Base-by-base conservation (phyloP, 2,329 filamentous ascomycete genomes). In the Colletotrichum sp. region DNA sequence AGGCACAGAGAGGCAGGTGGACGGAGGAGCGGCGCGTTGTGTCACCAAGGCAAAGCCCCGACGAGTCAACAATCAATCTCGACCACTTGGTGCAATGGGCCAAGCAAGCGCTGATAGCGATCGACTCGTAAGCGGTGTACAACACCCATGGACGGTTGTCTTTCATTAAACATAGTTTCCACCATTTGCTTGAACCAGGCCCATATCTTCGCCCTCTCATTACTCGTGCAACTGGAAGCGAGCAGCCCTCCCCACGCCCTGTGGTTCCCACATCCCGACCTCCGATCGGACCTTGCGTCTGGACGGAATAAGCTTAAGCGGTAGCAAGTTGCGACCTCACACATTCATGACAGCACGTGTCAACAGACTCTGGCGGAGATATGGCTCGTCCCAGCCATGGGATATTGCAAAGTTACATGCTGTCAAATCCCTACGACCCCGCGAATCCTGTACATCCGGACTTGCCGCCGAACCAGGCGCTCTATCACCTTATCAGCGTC, bases 231-330 rank as follows among this genome's bases (percentile, higher is more conserved):
- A 39, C 14, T 55, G 55, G 63, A 26, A 63, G 30, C 59, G 28
- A 52, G n/a, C 43, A n/a, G 43, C 63, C 43, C 57, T 32, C 30
- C 70, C 21, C 32, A 60, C 34, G 43, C 18, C 43, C 59, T 32
- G 59, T 32, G 59, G 66, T 48, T 28, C 64, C 73, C 64, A 73
- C 64, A 73, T 64, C 52, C 70, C 64, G 57, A 52, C 70, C 70
- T 73, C 59, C 70, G 73, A 75, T 75, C 70, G 70, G 73, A 73
- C 73, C 70, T 68, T 65, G 70, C 70, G 61, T 73, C 63, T 48
- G 36, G 24, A 63, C 26, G 13, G 70, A 75, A 65, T 73, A 75
- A 73, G 70, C 73, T 75, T 69, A 73, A 75, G 64, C 69, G 36
- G 68, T 63, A 63, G 68, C 39, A 43, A 68, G 18, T 63, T 63